Percentiles rank a stretch among this genome's conserved stretches.
These are phyloP conservation scores for Penicillium nucicola DNA, from an alignment of 495 filamentous ascomycete species.

Conservation along the genomic window DNA sequence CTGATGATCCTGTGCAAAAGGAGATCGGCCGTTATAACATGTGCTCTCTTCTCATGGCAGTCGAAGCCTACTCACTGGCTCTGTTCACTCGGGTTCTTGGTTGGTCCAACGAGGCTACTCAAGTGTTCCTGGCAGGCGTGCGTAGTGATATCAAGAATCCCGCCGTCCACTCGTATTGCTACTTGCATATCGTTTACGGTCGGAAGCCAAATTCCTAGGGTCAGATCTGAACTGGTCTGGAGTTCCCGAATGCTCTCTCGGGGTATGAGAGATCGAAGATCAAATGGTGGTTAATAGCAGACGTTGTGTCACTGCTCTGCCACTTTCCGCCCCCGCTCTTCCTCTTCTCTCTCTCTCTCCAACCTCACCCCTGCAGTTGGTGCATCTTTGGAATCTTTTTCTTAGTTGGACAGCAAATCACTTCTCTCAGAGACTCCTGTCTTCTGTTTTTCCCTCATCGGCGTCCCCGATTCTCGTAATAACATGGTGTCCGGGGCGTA, in stretches of 20 bases:
- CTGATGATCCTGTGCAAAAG: conserved; percentile 43
- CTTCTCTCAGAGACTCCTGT: neutral
- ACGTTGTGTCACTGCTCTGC: neutral
- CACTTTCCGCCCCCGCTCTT: neutral
- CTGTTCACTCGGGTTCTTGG: conserved; percentile 53
- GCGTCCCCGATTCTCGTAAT: neutral
- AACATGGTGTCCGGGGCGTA: conserved; percentile 8
- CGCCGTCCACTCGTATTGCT: conserved; percentile 45
- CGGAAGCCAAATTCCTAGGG: conserved; percentile 21
- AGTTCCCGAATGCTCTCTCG: neutral
- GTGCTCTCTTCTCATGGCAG: conserved; percentile 40
- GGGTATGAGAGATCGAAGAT: neutral
- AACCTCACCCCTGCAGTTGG: neutral
- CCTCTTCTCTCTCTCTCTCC: neutral
- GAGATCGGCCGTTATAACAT: conserved; percentile 42
- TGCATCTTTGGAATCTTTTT: neutral
- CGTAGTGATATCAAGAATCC: conserved; percentile 51
- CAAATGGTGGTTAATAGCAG: neutral
- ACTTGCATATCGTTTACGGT: conserved; percentile 33
- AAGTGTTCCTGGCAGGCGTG: conserved; percentile 52
- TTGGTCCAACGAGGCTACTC: conserved; percentile 54
- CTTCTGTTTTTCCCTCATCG: neutral
- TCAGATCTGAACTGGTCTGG: conserved; percentile 12
- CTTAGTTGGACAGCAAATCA: neutral
- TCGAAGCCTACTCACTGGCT: conserved; percentile 39